Conservation (phyloP, 2,329 filamentous ascomycete species). For the Pyrenochaeta sp. region DNA sequence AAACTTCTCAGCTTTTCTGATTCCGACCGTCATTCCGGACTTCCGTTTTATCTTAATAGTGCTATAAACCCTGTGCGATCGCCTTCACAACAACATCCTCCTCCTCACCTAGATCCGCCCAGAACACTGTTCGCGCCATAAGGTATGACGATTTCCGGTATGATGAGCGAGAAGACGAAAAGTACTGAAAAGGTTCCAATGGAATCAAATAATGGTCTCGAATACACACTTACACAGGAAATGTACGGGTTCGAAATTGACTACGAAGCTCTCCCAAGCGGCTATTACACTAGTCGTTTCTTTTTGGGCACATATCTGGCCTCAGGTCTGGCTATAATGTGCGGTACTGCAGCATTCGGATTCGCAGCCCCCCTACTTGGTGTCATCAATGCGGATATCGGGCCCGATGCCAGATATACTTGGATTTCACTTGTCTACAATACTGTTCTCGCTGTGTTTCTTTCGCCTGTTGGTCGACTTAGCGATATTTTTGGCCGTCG, state of each 20-base stretch:
- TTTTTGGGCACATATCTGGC: conserved; percentile 18
- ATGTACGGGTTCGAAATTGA: conserved; percentile 20
- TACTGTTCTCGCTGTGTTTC: conserved; percentile 7
- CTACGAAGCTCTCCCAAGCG: conserved; percentile 12
- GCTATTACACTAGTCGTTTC: conserved; percentile 19
- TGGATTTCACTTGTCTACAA: conserved; percentile 19
- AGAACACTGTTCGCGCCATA: too few species aligned
- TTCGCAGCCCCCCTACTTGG: conserved; percentile 22
- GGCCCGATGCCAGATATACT: conserved; percentile 9
- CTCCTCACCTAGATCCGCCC: too few species aligned
- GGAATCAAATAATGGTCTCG: neutral
- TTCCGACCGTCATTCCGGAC: too few species aligned
- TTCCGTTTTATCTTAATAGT: too few species aligned
- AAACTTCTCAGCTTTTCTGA: too few species aligned
- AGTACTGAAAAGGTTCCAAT: neutral
- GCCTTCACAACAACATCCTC: too few species aligned
- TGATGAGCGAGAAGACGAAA: neutral
- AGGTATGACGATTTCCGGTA: neutral
- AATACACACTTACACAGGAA: conserved; percentile 12
- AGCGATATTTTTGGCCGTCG: conserved; percentile 29
- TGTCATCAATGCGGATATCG: conserved; percentile 24
- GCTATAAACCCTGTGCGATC: too few species aligned
- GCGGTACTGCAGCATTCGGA: conserved; percentile 17
- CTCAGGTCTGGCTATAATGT: conserved; percentile 14
- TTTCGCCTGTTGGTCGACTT: conserved; percentile 13